Percentiles rank a stretch among this genome's conserved stretches.
Evolutionary conservation across 2,329 filamentous ascomycete genomes (phyloP).

Genomic region (Ophiostoma ips): DNA sequence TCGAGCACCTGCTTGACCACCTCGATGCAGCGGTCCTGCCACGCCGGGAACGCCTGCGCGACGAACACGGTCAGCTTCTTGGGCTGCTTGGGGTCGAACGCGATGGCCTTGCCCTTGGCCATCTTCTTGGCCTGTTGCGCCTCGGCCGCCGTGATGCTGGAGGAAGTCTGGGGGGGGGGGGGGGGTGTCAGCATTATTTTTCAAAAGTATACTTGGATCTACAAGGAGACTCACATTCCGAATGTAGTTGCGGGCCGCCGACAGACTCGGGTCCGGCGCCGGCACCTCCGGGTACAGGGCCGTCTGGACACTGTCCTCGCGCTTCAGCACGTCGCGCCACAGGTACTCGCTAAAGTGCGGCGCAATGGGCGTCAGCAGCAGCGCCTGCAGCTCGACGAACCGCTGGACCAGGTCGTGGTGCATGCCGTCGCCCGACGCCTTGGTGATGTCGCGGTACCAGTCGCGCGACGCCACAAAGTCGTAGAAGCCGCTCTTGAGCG

Average conservation of each 20-base stretch:
- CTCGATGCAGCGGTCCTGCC: conserved; percentile 86
- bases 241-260: conserved; percentile 72
- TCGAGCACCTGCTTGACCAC: conserved; percentile 46
- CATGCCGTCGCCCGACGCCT: conserved; percentile 68
- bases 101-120: conserved; percentile 75
- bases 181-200: not conserved
- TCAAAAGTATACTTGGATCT: not conserved
- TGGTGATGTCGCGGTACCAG: conserved; percentile 75
- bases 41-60: conserved; percentile 66
- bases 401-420: conserved; percentile 65
- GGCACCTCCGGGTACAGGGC: conserved; percentile 62
- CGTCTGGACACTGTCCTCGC: conserved; percentile 61
- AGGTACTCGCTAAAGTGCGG: conserved; percentile 93
- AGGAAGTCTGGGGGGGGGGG: conserved; percentile 10
- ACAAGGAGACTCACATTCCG: conserved; percentile 24
- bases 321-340: conserved; percentile 81
- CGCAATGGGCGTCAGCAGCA: conserved; percentile 64
- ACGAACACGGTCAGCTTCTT: conserved; percentile 85
- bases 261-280: conserved; percentile 50
- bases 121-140: conserved; percentile 24
- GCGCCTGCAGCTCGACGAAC: conserved; percentile 62
- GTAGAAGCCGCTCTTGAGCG: conserved; percentile 77
- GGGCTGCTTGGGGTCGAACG: conserved; percentile 79
- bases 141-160: conserved; percentile 16
- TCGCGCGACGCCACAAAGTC: conserved; percentile 79